A percentile compares a stretch with the other conserved stretches of the same genome.
phyloP scores from a whole-genome alignment of 1,284 basidiomycete species.

The Ganoderma lingzhi region DNA sequence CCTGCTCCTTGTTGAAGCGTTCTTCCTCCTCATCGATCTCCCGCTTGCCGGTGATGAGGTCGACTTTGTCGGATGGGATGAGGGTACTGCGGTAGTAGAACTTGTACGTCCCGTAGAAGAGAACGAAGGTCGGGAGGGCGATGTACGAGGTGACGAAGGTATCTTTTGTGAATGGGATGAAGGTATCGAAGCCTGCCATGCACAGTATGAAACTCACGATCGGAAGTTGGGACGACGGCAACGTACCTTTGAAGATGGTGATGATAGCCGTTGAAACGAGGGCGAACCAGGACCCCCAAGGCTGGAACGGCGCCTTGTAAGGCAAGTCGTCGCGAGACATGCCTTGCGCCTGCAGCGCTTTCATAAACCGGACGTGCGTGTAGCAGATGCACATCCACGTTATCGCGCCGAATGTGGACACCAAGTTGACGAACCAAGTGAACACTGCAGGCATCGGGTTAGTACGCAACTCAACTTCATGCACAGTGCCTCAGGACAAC shows the following conservation, averaged over 20 bases:
- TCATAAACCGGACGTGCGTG: slow-evolving; percentile 69
- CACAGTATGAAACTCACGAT: slow-evolving; percentile 5
- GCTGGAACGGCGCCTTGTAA: slow-evolving; percentile 75
- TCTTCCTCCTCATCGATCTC: slow-evolving; percentile 75
- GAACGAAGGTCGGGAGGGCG: slow-evolving; percentile 60
- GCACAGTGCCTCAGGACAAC: background rate
- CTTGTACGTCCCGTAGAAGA: slow-evolving; percentile 70
- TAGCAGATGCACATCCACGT: slow-evolving; percentile 80
- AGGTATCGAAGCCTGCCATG: slow-evolving; percentile 45
- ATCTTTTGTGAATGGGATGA: slow-evolving; percentile 62
- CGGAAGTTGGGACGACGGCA: too few relatives aligned
- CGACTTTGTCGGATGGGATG: slow-evolving; percentile 63
- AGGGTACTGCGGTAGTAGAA: slow-evolving; percentile 57
- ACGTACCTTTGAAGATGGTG: slow-evolving; percentile 65
- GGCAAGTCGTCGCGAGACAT: slow-evolving; percentile 69
- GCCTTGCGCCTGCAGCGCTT: slow-evolving; percentile 71
- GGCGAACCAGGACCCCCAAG: slow-evolving; percentile 69
- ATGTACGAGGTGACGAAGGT: slow-evolving; percentile 73
- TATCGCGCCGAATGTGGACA: slow-evolving; percentile 66
- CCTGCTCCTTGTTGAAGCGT: slow-evolving; percentile 51
- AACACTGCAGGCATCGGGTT: slow-evolving; percentile 54
- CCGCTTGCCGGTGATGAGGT: slow-evolving; percentile 68
- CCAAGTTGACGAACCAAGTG: slow-evolving; percentile 75
- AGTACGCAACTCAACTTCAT: slow-evolving; percentile 20
- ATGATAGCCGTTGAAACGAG: slow-evolving; percentile 66